Evolutionary conservation across 371 early-diverging fungal species (phyloP), one percentile per base, ranked within the genome.

Genomic region (Mucor mucedo): DNA sequence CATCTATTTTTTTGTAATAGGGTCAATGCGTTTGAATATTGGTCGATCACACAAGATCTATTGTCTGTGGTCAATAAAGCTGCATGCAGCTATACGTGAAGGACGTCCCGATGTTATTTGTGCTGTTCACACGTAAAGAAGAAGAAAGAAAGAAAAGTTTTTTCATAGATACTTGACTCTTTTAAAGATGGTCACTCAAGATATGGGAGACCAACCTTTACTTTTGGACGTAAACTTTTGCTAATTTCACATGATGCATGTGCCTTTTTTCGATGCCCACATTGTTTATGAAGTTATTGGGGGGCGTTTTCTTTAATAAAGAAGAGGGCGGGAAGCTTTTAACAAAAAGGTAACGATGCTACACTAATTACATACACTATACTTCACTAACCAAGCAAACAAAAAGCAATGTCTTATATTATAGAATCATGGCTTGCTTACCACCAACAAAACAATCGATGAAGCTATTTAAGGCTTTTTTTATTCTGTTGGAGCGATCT

Each of bases 241-340:
- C 86, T 85, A 0, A 82, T 87, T 40, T 78, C 85, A 41, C 87
- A 85, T 68, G 87, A 87, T 52, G 76, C 87, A 0, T 87, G 87
- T 57, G 81, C 82, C 14, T 87, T 87, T 87, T 58, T 84, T 78
- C 62, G 69, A 76, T 0, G 58, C 70, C 39, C 87, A 85, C 30
- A 55, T 66, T 16, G 41, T 87, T 30, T 80, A 81, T 53, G 75
- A 82, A 3, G 77, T 80, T 80, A 27, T 85, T 78, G 52, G 78
- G 79, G 33, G 87, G 84, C 13, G 77, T 87, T 3, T 84, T 87
- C 5, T 81, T 71, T 62, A 80, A 82, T 16, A 63, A 71, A 35
- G 79, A 71, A 16, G 88, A 87, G 72, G 88, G 86, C 5, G 63
- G 75, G 50, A 68, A 71, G 0, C 66, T 87, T 47, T 78, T 79